Evolutionary conservation across 2,329 filamentous ascomycete genomes (phyloP), one percentile per base, ranked within the genome.

Genomic region (Aspergillus quadrilineatus): DNA sequence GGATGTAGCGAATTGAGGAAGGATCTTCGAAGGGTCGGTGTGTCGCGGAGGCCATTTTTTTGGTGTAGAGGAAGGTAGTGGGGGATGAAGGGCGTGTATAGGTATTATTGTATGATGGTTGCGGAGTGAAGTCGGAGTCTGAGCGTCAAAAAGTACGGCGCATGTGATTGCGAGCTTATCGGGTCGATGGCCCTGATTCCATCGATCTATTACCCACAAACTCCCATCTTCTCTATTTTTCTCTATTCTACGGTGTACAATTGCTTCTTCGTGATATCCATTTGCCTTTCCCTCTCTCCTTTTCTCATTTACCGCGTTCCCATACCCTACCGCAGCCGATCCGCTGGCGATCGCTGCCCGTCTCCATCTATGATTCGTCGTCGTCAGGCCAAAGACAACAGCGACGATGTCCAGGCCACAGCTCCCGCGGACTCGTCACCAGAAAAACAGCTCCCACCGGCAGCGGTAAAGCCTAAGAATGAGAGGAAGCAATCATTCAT

Each of bases 1-100:
- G 82, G 58, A 84, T 71, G 70, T 87, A 87, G 61, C 74, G 78
- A 42, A 68, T 83, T 71, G 83, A 73, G 55, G 46, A 26, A 41
- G 50, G n/a, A 15, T 57, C 57, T 50, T 60, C 41, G 57, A 39
- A 65, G 66, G 68, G 59, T 56, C 64, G 28, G 48, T 37, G 6
- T 12, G 12, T 52, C n/a, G 32, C 17, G 43, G 42, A 30, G 14
- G 48, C 17, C 28, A 34, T 45, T 39, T 32, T n/a, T 43, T 32
- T 10, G 6, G 17, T 39, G 2, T 30, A 26, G 32, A 45, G 26
- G 22, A 28, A 15, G 10, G 26, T 17, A 26, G 17, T 48, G 63
- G 15, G 6, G 17, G 17, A 28, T 4, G 12, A 37, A 22, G 32
- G 17, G 34, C 7, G 45, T 22, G 6, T 47, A 29, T 22, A 22